A percentile compares a stretch with the other conserved stretches of the same genome.
phyloP scores from a whole-genome alignment of 2,329 filamentous ascomycete genomes.

The Penicillium sp. region DNA sequence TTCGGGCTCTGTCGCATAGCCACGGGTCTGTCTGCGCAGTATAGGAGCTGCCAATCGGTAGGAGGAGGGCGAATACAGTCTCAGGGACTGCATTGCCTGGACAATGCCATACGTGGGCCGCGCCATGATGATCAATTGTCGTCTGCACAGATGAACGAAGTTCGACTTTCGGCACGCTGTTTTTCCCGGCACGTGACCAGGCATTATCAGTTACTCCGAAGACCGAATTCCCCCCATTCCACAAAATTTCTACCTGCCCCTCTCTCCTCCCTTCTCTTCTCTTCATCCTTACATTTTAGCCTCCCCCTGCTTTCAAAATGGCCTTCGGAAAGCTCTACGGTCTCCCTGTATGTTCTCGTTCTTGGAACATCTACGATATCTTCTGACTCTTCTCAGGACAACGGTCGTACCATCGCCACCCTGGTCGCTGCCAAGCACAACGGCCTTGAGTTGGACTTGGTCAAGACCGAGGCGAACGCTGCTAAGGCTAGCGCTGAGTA shows the following conservation, averaged over 20 bases:
- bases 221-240: constrained; percentile 13
- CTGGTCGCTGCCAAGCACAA: constrained; percentile 97
- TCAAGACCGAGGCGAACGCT: constrained; percentile 55
- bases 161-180: constrained; percentile 11
- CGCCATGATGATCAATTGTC: constrained; percentile 30
- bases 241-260: constrained; percentile 26
- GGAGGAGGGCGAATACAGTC: constrained; percentile 31
- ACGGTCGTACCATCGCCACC: constrained; percentile 85
- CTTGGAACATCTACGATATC: background rate
- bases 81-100: constrained; percentile 35
- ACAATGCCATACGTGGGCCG: constrained; percentile 36
- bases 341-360: constrained; percentile 61
- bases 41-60: constrained; percentile 13
- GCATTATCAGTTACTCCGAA: constrained; percentile 21
- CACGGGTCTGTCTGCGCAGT: constrained; percentile 21
- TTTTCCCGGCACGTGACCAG: constrained; percentile 23
- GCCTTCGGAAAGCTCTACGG: constrained; percentile 98
- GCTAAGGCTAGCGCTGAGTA: constrained; percentile 68
- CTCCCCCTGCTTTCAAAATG: constrained; percentile 59
- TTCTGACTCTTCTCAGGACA: constrained; percentile 58
- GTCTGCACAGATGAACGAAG: constrained; percentile 5
- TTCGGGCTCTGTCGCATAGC: constrained; percentile 29
- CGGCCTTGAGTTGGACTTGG: constrained; percentile 84
- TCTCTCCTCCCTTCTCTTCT: constrained; percentile 17
- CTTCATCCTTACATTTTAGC: constrained; percentile 14